These are phyloP conservation scores for Fusarium goolgardi DNA, from an alignment of 2,329 filamentous ascomycete species.

Conservation along the genomic window DNA sequence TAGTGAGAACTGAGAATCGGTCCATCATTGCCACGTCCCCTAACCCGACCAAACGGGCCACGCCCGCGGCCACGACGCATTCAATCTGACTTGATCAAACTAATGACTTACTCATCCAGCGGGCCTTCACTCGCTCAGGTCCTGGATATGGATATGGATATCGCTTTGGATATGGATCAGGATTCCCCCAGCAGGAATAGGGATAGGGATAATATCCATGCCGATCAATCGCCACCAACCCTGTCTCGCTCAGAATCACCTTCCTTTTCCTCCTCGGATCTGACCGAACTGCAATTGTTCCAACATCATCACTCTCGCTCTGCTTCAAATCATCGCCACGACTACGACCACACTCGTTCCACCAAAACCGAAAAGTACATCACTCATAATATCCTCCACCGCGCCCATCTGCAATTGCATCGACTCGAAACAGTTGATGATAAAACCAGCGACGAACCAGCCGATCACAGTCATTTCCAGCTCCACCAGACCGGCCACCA, in stretches of 20 bases:
- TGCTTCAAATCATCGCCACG: constrained; percentile 29
- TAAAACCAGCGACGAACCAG: constrained; percentile 28
- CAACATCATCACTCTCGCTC: constrained; percentile 38
- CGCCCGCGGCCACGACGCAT: constrained; percentile 46
- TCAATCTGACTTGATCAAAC: constrained; percentile 36
- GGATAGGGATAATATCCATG: constrained; percentile 43
- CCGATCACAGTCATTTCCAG: constrained; percentile 23
- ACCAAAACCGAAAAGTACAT: constrained; percentile 15
- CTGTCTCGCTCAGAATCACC: constrained; percentile 35
- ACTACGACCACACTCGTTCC: constrained; percentile 34
- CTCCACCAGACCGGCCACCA: constrained; percentile 43
- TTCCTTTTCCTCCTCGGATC: constrained; percentile 37
- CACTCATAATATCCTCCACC: constrained; percentile 27
- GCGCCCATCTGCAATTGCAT: constrained; percentile 37
- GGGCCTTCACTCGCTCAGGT: constrained; percentile 56
- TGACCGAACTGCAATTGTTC: constrained; percentile 20
- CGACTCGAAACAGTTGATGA: constrained; percentile 24
- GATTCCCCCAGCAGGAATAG: constrained; percentile 29
- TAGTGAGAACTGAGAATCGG: constrained; percentile 15
- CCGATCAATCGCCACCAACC: constrained; percentile 41
- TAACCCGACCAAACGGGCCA: constrained; percentile 35
- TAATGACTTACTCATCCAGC: constrained; percentile 52
- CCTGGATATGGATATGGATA: constrained; percentile 44
- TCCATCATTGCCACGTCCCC: constrained; percentile 42
- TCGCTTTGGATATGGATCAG: constrained; percentile 38